Conservation (phyloP, 1,284 basidiomycete species). For the Ustilago sp. region DNA sequence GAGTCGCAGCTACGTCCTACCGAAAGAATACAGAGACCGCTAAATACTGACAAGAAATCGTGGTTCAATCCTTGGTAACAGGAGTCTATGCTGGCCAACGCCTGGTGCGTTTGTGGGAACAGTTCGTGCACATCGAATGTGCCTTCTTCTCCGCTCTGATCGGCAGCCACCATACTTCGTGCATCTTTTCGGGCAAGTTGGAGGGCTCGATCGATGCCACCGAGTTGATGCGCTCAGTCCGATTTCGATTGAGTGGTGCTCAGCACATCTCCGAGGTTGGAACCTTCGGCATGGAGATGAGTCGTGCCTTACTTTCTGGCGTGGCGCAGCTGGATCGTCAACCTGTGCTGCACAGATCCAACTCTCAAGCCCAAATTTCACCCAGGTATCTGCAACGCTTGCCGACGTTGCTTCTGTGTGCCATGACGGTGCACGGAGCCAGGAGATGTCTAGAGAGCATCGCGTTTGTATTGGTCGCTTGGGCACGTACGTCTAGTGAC, state of each 20-base stretch:
- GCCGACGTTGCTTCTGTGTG: slow-evolving; percentile 22
- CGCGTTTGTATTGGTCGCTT: slow-evolving; percentile 20
- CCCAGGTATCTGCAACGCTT: slow-evolving; percentile 14
- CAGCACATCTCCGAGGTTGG: slow-evolving; percentile 8
- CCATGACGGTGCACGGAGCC: slow-evolving; percentile 25
- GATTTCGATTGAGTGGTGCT: neutral
- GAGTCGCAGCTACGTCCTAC: neutral
- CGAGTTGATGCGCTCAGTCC: slow-evolving; percentile 4
- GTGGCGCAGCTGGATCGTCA: slow-evolving; percentile 24
- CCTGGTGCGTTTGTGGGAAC: slow-evolving; percentile 25
- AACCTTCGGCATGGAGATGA: neutral
- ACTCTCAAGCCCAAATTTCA: neutral
- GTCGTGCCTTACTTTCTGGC: slow-evolving; percentile 14
- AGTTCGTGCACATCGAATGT: slow-evolving; percentile 23
- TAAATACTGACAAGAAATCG: neutral
- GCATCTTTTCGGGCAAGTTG: slow-evolving; percentile 9
- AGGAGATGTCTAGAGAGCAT: slow-evolving; percentile 21
- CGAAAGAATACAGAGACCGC: neutral
- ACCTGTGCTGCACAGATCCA: slow-evolving; percentile 7
- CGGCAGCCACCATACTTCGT: slow-evolving; percentile 14
- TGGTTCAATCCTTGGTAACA: neutral
- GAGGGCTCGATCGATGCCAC: slow-evolving; percentile 11
- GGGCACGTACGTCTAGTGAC: slow-evolving; percentile 11
- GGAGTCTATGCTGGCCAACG: slow-evolving; percentile 17
- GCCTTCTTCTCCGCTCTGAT: slow-evolving; percentile 9